Evolutionary conservation across 2,329 filamentous ascomycete genomes (phyloP).

Genomic region (Aureobasidium sp.): DNA sequence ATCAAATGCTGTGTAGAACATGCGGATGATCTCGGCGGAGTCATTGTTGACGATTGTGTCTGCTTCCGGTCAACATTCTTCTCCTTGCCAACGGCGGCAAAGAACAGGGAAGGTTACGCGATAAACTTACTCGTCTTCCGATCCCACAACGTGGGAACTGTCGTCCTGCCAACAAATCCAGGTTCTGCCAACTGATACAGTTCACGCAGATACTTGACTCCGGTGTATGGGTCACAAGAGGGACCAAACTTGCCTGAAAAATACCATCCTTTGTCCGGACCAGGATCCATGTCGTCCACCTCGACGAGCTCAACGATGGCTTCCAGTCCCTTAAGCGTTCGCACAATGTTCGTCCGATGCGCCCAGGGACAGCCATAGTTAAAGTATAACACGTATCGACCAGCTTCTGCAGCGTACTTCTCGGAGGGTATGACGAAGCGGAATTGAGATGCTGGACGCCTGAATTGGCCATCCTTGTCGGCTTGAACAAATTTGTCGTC

Average conservation of each 20-base stretch:
- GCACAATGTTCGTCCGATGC: constrained; percentile 54
- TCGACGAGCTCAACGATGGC: constrained; percentile 54
- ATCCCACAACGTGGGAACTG: constrained; percentile 88
- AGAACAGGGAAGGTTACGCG: no score
- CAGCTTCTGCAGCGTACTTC: no score
- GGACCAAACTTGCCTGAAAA: constrained; percentile 69
- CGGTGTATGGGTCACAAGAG: constrained; percentile 66
- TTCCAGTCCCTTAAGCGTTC: constrained; percentile 56
- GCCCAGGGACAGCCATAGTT: constrained; percentile 72
- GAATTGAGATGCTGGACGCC: constrained; percentile 60
- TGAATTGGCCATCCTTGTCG: constrained; percentile 57
- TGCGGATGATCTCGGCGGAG: constrained; percentile 91
- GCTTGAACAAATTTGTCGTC: no score
- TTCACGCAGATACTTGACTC: constrained; percentile 73
- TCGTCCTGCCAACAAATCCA: constrained; percentile 77
- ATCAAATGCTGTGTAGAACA: constrained; percentile 88
- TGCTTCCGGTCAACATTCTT: no score
- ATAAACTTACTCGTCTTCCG: no score
- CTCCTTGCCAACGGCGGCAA: no score
- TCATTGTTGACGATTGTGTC: constrained; percentile 91
- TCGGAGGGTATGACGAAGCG: no score
- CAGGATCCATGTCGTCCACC: constrained; percentile 43
- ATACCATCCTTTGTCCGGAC: constrained; percentile 69
- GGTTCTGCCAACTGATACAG: constrained; percentile 78
- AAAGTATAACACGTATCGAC: constrained; percentile 55